Base-by-base conservation (phyloP, 768 basidiomycete species). In the Kwoniella sp. region DNA sequence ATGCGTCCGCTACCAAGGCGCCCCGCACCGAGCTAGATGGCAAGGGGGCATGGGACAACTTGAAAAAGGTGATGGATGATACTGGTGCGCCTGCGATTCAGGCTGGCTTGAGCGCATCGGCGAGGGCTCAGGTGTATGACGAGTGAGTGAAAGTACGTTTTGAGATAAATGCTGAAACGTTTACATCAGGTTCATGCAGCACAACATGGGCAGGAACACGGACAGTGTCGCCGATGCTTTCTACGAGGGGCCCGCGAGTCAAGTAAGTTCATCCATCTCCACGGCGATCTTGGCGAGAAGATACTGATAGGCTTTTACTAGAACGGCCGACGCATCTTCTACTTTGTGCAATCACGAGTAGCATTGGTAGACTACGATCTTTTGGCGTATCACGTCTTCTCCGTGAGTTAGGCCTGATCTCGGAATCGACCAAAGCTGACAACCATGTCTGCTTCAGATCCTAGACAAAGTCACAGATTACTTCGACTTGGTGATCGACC, bases 161-260 rank as follows among this genome's bases (percentile, higher is more conserved):
- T n/a, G n/a, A n/a, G n/a, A n/a, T n/a, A n/a, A n/a, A n/a, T n/a
- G 8, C 40, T 44, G 17, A 44, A 6, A 3, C 33, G 40, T 19
- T 3, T 19, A 3, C 7, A 9, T 48, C 25, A 73, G 71, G 7
- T 76, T 74, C 60, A 76, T 78, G 74, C 54, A 61, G 44, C 71
- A 69, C 25, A 67, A 78, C 44, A n/a, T 54, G 1, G 73, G 75
- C 0, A 50, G 77, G 36, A 70, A 62, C 55, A 65, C 67, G 5
- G 71, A 71, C 9, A 65, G 49, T 47, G 73, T 73, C 2, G 33
- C 64, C 7, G 44, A 53, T n/a, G 73, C 66, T 1, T 77, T 77
- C 58, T 77, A 74, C 47, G 76, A 77, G 27, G 76, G 76, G 8
- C 73, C 73, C 22, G 65, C 67, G 6, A 74, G 71, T 55, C 75